Conservation (phyloP, 768 basidiomycete genomes). For the Agrocybe chaxingu region DNA sequence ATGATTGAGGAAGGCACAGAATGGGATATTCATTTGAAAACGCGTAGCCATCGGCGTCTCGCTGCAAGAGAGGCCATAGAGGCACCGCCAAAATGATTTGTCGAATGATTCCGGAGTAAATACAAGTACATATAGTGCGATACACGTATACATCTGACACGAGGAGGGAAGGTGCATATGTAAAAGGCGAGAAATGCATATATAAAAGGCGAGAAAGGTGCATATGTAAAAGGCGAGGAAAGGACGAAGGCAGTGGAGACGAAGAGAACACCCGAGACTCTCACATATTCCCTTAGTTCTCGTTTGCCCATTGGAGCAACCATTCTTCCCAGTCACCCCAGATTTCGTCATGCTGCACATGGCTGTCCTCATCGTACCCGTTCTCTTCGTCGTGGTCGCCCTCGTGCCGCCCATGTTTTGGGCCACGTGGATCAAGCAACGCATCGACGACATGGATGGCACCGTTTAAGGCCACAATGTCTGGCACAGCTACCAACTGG, state of each 20-base stretch:
- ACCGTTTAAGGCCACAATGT: slow-evolving; percentile 54
- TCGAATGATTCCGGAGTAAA: background rate
- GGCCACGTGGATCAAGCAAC: slow-evolving; percentile 37
- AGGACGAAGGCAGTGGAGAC: too few relatives aligned
- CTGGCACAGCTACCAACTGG: slow-evolving; percentile 33
- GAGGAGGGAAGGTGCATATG: too few relatives aligned
- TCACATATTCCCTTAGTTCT: background rate
- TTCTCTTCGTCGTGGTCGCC: slow-evolving; percentile 7
- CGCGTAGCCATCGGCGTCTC: slow-evolving; percentile 52
- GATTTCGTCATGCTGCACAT: slow-evolving; percentile 10
- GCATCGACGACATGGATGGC: slow-evolving; percentile 47
- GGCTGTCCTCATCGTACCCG: slow-evolving; percentile 1
- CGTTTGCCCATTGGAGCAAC: slow-evolving; percentile 43
- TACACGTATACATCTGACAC: too few relatives aligned
- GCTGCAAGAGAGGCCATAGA: slow-evolving; percentile 20
- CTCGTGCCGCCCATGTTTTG: slow-evolving; percentile 12
- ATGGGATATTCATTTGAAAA: slow-evolving; percentile 58
- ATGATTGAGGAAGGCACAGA: slow-evolving; percentile 54
- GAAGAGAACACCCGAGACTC: too few relatives aligned
- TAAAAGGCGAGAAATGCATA: too few relatives aligned
- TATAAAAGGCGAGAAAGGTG: too few relatives aligned
- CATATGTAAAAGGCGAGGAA: too few relatives aligned
- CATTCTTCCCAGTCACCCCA: slow-evolving; percentile 49
- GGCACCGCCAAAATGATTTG: background rate
- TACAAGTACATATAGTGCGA: too few relatives aligned